A percentile compares a stretch with the other conserved stretches of the same genome.
Conservation (phyloP, 768 basidiomycete species). For the Suillus hirtellus region DNA sequence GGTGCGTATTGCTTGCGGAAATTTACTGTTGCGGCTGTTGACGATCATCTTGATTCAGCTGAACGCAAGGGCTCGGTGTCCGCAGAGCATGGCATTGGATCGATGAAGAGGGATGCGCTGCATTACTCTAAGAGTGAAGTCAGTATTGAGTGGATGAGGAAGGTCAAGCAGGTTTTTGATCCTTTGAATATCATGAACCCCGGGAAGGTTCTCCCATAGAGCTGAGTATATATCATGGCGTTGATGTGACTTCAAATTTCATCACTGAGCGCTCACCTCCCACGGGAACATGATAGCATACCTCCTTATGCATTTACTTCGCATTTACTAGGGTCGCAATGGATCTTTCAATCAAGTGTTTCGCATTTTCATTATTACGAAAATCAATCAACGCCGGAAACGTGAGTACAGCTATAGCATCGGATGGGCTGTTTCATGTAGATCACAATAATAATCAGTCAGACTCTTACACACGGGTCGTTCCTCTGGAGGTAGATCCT, state of each 20-base stretch:
- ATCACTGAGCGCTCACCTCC: not conserved
- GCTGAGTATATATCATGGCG: not conserved
- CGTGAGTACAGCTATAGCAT: slow-evolving; percentile 7
- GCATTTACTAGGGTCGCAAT: not conserved
- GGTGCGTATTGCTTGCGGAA: slow-evolving; percentile 43
- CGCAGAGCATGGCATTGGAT: slow-evolving; percentile 96
- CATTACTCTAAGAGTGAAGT: slow-evolving; percentile 80
- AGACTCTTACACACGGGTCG: not conserved
- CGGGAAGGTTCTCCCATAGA: slow-evolving; percentile 65
- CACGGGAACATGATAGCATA: not conserved
- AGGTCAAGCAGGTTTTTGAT: slow-evolving; percentile 87
- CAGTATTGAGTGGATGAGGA: slow-evolving; percentile 88
- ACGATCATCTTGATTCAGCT: slow-evolving; percentile 40
- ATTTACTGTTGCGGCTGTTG: not conserved
- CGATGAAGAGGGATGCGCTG: slow-evolving; percentile 90
- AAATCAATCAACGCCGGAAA: not conserved
- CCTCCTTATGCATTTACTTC: not conserved
- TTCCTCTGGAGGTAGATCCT: slow-evolving; percentile 14
- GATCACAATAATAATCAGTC: slow-evolving; percentile 16
- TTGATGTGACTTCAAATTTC: not conserved
- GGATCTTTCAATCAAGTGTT: not conserved
- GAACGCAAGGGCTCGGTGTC: slow-evolving; percentile 88
- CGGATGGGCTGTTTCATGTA: not conserved
- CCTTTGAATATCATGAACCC: slow-evolving; percentile 93
- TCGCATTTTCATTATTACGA: not conserved